Conservation (phyloP, 805 yeast genomes). For the Yarrowia bubula region DNA sequence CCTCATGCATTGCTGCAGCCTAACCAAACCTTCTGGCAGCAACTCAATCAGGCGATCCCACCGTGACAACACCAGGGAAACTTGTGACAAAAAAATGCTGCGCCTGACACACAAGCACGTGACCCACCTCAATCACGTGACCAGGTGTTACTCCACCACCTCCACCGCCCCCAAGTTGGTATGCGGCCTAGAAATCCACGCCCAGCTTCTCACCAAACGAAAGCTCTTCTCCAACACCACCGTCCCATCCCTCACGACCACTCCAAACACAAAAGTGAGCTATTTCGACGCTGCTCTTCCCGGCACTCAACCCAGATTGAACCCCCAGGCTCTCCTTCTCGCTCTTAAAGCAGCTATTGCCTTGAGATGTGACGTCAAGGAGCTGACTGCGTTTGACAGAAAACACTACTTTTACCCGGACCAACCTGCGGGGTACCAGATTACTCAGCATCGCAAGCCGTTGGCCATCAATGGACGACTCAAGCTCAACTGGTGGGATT, state of each 20-base stretch:
- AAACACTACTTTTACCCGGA: conserved; percentile 96
- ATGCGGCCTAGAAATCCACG: conserved; percentile 92
- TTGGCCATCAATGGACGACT: conserved; percentile 68
- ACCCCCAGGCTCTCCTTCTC: conserved; percentile 65
- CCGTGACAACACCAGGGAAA: background rate
- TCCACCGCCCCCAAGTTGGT: conserved; percentile 44
- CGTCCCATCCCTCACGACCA: conserved; percentile 40
- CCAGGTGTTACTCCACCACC: background rate
- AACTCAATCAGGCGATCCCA: too few relatives aligned
- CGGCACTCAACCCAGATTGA: conserved; percentile 84
- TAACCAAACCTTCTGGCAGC: too few relatives aligned
- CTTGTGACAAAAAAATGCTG: background rate
- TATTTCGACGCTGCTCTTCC: conserved; percentile 85
- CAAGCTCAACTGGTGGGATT: conserved; percentile 53
- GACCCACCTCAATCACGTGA: background rate
- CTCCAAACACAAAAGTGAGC: conserved; percentile 70
- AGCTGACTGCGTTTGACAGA: conserved; percentile 72
- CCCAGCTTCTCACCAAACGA: conserved; percentile 71
- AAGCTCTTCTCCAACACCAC: conserved; percentile 72
- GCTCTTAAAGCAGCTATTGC: conserved; percentile 76
- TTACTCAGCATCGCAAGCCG: conserved; percentile 85
- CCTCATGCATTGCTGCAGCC: too few relatives aligned
- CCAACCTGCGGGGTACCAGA: conserved; percentile 94
- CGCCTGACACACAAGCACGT: background rate
- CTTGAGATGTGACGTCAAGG: conserved; percentile 56